Evolutionary conservation across 768 basidiomycete species (phyloP), one percentile per base, ranked within the genome.

Genomic region (Dacryopinax primogenitus): DNA sequence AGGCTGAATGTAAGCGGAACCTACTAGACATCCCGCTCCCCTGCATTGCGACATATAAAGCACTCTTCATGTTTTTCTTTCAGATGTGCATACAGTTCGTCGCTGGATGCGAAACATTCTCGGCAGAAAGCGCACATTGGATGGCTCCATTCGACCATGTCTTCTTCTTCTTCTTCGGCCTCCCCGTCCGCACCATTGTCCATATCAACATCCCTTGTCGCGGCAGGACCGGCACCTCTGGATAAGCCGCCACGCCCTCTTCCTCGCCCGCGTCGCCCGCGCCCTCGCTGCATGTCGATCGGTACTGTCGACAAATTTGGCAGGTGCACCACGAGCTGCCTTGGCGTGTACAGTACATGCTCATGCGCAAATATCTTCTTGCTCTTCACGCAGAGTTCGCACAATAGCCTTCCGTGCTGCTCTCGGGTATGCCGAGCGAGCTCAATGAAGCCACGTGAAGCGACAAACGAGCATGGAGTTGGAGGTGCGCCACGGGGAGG

Each of bases 331-430:
- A 82, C 78, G 2, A 95, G 77, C 71, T 85, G 67, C 73, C 81
- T 76, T 4, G 82, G 79, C 1, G 85, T 79, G 72, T 95, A 99
- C 30, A 96, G 73, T 1, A 85, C 83, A 71, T 97, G 95, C 74
- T 99, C 95, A 75, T 99, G 94, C 1, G 90, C 80, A 73, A 99
- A 99, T 37, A 98, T 88, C 70, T 96, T 96, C 77, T 97, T 94
- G 74, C 81, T 81, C 62, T 85, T 81, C 65, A 92, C 85, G 73
- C 96, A 99, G 1, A 99, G 73, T 69, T 92, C 90, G 70, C 91
- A 93, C 66, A 4, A 63, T 33, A 63, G 15, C 13, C 51, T 13
- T 30, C 13, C 51, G 30, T 58, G 51, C 7, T 6, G 9, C 13
- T 58, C 51, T 6, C 51, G 11, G 3, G 51, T 58, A 21, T 58